A percentile compares a stretch with the other conserved stretches of the same genome.
Conservation (phyloP, 768 basidiomycete genomes). For the Amanita pallidorosea region DNA sequence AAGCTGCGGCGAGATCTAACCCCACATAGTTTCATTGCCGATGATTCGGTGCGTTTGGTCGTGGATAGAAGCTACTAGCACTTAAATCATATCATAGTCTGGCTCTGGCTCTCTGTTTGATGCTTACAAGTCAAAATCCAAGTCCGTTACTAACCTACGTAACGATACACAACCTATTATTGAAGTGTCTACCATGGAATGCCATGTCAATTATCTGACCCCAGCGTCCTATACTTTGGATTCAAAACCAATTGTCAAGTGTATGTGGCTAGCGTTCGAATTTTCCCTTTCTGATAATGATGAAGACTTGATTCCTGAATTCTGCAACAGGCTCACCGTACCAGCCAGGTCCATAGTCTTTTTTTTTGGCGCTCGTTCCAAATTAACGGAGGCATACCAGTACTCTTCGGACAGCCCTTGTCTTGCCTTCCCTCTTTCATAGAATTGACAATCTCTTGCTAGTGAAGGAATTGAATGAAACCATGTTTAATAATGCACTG, state of each 20-base stretch:
- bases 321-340: conserved; percentile 61
- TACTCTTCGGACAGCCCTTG: conserved; percentile 53
- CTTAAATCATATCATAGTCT: conserved; percentile 25
- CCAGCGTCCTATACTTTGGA: conserved; percentile 31
- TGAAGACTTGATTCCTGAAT: conserved; percentile 76
- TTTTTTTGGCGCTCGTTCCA: not conserved
- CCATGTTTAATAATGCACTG: conserved; percentile 52
- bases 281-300: not conserved
- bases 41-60: conserved; percentile 43
- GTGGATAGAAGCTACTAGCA: not conserved
- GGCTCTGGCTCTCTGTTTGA: conserved; percentile 52
- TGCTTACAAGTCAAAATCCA: conserved; percentile 51
- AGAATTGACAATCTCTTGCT: conserved; percentile 67
- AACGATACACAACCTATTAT: conserved; percentile 63
- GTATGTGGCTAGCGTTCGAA: conserved; percentile 25
- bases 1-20: conserved; percentile 54
- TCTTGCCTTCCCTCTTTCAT: conserved; percentile 66
- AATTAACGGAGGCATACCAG: conserved; percentile 22
- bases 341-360: conserved; percentile 49
- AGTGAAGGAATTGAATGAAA: conserved; percentile 69
- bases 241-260: conserved; percentile 40
- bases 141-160: conserved; percentile 50
- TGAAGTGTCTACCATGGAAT: conserved; percentile 47
- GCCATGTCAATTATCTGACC: conserved; percentile 46
- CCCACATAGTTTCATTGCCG: conserved; percentile 59